Base-by-base conservation (phyloP, 129 eudicot species). In the Artemisia tridentata region DNA sequence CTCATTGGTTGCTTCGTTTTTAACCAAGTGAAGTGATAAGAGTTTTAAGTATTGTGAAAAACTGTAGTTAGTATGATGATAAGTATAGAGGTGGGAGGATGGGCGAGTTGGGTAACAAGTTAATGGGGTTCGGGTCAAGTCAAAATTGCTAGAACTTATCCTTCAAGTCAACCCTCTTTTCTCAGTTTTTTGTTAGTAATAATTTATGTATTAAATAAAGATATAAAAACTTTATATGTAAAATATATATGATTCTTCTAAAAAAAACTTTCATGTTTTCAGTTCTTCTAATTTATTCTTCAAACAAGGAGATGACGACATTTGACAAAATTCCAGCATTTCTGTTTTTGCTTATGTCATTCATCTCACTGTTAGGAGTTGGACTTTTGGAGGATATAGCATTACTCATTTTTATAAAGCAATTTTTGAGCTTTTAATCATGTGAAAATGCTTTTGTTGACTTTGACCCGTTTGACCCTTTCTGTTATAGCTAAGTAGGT, bases 11-110 rank as follows among this genome's bases (percentile, higher is more conserved):
- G 62, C 15, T 69, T 45, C 48, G 15, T 51, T 60, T 38, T 62
- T 12, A 49, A 75, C 45, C 61, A 31, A 50, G 16, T 64, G 34
- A 45, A 56, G 3, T 46, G 15, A 71, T 58, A 71, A 71, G 27
- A 65, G 59, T 71, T 38, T 45, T 46, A n/a, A 18, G 21, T 57
- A 43, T 20, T 34, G 55, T 57, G 25, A 9, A 69, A 53, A 57
- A 38, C 3, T 2, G 71, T 34, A 63, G 29, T 72, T 62, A 46
- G 56, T 14, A 38, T 38, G 52, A 31, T 73, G 65, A 38, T 51
- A 7, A 27, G 52, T 23, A 18, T 52, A 68, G 62, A 17, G 49
- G 63, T 69, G 63, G 23, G 11, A 70, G 45, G 59, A 43, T 21
- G 0, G 56, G 15, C 15, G 10, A 5, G 54, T 12, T 19, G 17